Evolutionary conservation across 768 basidiomycete species (phyloP), one percentile per base, ranked within the genome.

Genomic region (Podaxis carcinomalis): DNA sequence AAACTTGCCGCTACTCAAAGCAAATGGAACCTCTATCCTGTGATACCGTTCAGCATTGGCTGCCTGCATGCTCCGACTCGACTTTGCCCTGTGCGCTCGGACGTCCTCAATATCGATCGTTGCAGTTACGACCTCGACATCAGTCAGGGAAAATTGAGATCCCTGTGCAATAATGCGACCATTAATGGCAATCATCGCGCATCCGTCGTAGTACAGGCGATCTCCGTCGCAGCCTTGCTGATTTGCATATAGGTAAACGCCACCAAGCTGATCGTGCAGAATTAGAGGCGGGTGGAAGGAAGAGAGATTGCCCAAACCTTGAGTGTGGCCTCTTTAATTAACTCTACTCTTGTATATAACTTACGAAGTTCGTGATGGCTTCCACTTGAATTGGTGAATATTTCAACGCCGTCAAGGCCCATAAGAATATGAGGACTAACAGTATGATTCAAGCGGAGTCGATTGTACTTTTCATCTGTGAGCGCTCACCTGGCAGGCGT

Each of bases 201-300:
- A 97, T 32, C 97, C 97, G 66, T 99, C 97, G 70, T 98, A 99
- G 78, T 98, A 99, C 0, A 98, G 80, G 32, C 97, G 85, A 71
- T 99, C 97, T 0, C 97, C 97, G 68, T 99, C 97, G 69, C 97
- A 99, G 4, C 97, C 97, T 78, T 97, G 96, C 68, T 99, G 97
- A 70, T 99, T 99, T 7, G 97, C 93, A 68, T 99, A 99, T 5
- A 99, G 83, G 74, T 99, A 99, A 56, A 98, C 86, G 2, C 97
- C 97, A 9, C 97, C 97, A 37, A 95, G 83, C 96, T 98, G 65
- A 44, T 54, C 40, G 56, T 44, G 19, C 42, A 37, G n/a, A 49
- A 60, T 59, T 32, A 64, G 50, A n/a, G 3, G 25, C 16, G 27
- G 52, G 44, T 28, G 7, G 19, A 55, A 35, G 53, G 46, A 19